Percentiles rank a stretch among this genome's conserved stretches.
Conservation (phyloP, 768 basidiomycete species). For the Zangia roseola region DNA sequence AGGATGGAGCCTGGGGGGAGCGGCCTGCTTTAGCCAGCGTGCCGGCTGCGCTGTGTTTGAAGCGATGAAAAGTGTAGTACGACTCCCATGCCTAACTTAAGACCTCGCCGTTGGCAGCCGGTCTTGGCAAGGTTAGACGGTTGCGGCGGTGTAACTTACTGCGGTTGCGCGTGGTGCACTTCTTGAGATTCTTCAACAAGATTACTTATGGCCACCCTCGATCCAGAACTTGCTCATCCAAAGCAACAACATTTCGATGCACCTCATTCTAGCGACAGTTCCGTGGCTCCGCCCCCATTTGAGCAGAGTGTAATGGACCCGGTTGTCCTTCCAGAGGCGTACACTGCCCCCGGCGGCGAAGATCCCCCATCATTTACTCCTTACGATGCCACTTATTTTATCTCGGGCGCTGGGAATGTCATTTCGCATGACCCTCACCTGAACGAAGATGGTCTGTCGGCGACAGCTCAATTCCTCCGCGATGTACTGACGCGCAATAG, state of each 20-base stretch:
- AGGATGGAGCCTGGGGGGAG: background rate
- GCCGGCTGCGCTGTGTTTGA: conserved; percentile 5
- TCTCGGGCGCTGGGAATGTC: conserved; percentile 46
- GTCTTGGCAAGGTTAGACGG: too few species aligned
- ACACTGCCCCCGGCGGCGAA: conserved; percentile 35
- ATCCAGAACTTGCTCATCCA: conserved; percentile 5
- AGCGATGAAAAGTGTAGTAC: conserved; percentile 5
- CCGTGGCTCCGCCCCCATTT: conserved; percentile 24
- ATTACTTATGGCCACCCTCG: conserved; percentile 8
- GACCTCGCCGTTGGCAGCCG: conserved; percentile 5
- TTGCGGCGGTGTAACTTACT: background rate
- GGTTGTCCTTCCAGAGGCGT: conserved; percentile 20
- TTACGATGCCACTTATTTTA: conserved; percentile 62
- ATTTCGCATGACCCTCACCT: conserved; percentile 71
- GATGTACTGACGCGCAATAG: conserved; percentile 31
- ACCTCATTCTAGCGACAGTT: background rate
- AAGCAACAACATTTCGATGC: conserved; percentile 1
- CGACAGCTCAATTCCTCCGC: background rate
- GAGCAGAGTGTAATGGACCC: conserved; percentile 26
- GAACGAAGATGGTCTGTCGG: conserved; percentile 55
- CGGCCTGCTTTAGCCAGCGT: conserved; percentile 11
- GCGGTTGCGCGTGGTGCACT: background rate
- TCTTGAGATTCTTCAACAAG: too few species aligned
- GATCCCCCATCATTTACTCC: conserved; percentile 62
- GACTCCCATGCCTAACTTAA: conserved; percentile 8